Conservation (phyloP, 306 rosid genomes). For the Cucurbita argyrosperma region DNA sequence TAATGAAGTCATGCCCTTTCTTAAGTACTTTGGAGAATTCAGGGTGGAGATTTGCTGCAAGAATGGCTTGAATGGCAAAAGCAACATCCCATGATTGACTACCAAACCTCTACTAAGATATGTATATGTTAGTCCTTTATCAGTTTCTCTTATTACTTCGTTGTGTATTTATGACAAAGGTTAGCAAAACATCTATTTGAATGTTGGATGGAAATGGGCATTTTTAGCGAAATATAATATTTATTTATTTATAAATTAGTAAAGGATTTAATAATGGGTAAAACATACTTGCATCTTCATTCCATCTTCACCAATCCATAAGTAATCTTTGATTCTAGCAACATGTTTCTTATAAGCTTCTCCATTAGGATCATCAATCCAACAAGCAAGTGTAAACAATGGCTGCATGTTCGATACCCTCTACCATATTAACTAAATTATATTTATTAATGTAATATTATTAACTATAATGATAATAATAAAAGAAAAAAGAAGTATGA, state of each 20-base stretch:
- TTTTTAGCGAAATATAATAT: no score
- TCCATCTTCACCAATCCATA: conserved; percentile 96
- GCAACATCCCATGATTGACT: background rate
- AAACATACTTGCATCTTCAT: conserved; percentile 60
- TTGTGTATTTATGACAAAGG: no score
- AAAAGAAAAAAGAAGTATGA: no score
- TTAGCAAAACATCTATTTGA: no score
- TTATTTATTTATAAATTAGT: no score
- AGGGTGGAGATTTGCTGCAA: background rate
- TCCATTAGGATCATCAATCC: conserved; percentile 81
- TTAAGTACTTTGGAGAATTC: background rate
- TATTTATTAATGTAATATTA: no score
- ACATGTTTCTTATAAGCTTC: conserved; percentile 83
- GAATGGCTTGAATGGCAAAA: background rate
- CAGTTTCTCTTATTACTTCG: background rate
- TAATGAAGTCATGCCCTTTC: background rate
- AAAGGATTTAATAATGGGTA: no score
- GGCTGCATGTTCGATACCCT: conserved; percentile 31
- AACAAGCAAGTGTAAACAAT: conserved; percentile 77
- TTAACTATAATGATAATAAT: no score
- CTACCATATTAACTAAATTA: background rate
- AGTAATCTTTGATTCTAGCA: conserved; percentile 67
- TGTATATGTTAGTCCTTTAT: background rate
- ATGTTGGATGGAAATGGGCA: no score
- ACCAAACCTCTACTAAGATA: conserved; percentile 1